Percentiles rank a stretch among this genome's conserved stretches.
Conservation (phyloP, 257 asterid species). For the Nicotiana sylvestris region DNA sequence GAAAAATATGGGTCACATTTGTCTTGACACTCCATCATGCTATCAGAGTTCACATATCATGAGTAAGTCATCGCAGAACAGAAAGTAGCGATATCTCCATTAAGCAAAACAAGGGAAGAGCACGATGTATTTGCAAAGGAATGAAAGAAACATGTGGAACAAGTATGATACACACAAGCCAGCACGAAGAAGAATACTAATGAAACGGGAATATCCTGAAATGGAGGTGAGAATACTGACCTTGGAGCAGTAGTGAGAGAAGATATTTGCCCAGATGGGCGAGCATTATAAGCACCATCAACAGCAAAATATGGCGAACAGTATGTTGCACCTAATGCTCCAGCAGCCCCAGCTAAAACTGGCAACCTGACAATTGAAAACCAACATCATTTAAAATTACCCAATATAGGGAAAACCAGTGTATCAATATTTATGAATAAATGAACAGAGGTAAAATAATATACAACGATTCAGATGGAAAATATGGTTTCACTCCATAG, state of each 20-base stretch:
- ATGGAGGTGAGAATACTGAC: conserved; percentile 31
- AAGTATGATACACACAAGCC: conserved; percentile 3
- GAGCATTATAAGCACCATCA: conserved; percentile 76
- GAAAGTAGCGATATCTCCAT: background rate
- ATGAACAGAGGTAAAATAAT: background rate
- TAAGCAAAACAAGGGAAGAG: background rate
- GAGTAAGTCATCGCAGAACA: background rate
- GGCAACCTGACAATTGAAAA: conserved; percentile 62
- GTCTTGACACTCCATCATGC: background rate
- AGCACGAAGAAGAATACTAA: background rate
- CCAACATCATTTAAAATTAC: background rate
- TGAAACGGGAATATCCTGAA: background rate
- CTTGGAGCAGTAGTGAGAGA: conserved; percentile 50
- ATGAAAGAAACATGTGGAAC: background rate
- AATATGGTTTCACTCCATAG: background rate
- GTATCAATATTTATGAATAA: background rate
- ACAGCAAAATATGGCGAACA: conserved; percentile 68
- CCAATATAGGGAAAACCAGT: background rate
- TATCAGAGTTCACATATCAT: background rate
- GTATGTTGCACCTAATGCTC: conserved; percentile 76
- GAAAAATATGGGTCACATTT: background rate
- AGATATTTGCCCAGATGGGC: conserved; percentile 62
- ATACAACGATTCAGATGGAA: background rate
- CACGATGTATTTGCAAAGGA: too few relatives aligned
- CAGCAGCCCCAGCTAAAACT: conserved; percentile 91